These are phyloP conservation scores for Leccinum fallax DNA, from an alignment of 1,284 basidiomycete species.

Conservation along the genomic window DNA sequence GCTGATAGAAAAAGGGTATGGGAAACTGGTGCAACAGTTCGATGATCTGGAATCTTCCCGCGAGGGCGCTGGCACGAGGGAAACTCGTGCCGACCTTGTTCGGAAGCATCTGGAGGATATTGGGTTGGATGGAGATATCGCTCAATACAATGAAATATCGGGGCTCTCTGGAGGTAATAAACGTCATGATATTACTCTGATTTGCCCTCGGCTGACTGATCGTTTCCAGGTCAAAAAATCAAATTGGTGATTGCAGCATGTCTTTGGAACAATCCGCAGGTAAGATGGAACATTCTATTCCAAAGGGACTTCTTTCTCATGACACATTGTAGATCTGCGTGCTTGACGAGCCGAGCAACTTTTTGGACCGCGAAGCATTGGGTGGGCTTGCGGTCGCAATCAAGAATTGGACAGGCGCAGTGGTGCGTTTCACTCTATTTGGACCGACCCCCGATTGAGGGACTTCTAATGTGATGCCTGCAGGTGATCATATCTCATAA, in stretches of 20 bases:
- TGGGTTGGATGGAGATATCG: slow-evolving; percentile 95
- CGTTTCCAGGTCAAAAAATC: slow-evolving; percentile 83
- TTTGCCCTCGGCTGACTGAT: slow-evolving; percentile 25
- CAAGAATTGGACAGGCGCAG: slow-evolving; percentile 94
- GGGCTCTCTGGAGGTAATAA: slow-evolving; percentile 80
- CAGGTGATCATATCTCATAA: slow-evolving; percentile 97
- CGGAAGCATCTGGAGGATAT: slow-evolving; percentile 93
- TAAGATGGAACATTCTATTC: slow-evolving; percentile 33
- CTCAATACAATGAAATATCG: slow-evolving; percentile 95
- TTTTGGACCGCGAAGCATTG: slow-evolving; percentile 88
- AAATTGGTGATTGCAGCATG: slow-evolving; percentile 95
- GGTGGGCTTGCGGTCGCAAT: slow-evolving; percentile 96
- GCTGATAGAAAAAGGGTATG: slow-evolving; percentile 86
- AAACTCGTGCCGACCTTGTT: slow-evolving; percentile 79
- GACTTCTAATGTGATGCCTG: slow-evolving; percentile 23
- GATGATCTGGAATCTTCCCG: slow-evolving; percentile 96
- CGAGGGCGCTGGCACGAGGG: slow-evolving; percentile 88
- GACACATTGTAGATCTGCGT: slow-evolving; percentile 55
- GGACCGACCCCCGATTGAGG: slow-evolving; percentile 16
- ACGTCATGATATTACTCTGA: slow-evolving; percentile 8
- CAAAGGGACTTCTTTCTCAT: neutral
- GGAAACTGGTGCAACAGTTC: slow-evolving; percentile 91
- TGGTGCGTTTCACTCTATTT: slow-evolving; percentile 52
- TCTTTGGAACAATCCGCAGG: slow-evolving; percentile 94
- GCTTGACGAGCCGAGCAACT: slow-evolving; percentile 97